Conservation (phyloP, 2,329 filamentous ascomycete genomes). For the Penicillium corylophilum region DNA sequence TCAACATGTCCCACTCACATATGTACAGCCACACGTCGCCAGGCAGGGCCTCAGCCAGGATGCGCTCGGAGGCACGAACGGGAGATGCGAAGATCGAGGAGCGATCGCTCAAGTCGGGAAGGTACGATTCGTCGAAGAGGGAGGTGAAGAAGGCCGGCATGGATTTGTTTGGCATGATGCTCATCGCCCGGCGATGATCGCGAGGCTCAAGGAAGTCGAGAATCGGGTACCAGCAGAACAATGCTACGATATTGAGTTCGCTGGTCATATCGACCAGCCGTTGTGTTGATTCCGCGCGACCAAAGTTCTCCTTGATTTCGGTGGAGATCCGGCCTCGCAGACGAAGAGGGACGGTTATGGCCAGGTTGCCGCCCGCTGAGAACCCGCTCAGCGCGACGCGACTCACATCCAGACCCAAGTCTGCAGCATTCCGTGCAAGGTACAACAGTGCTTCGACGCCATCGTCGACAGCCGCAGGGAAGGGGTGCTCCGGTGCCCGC, state of each 20-base stretch:
- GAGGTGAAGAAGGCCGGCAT: constrained; percentile 49
- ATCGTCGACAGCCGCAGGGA: constrained; percentile 64
- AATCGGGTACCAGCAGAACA: constrained; percentile 63
- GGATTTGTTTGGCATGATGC: constrained; percentile 51
- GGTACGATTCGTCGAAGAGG: constrained; percentile 51
- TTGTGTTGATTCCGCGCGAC: constrained; percentile 35
- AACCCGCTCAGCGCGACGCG: constrained; percentile 62
- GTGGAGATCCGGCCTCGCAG: constrained; percentile 45
- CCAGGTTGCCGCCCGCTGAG: constrained; percentile 63
- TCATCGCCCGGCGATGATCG: constrained; percentile 57
- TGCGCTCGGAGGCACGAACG: constrained; percentile 54
- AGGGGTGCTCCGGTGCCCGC: constrained; percentile 60
- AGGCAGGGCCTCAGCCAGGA: constrained; percentile 55
- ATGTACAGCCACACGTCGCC: constrained; percentile 62
- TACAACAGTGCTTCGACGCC: constrained; percentile 62
- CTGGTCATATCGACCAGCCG: constrained; percentile 36
- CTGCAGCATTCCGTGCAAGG: constrained; percentile 55
- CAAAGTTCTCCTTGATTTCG: constrained; percentile 25
- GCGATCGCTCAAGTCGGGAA: constrained; percentile 49
- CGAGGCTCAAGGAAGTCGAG: constrained; percentile 63
- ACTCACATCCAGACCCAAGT: constrained; percentile 57
- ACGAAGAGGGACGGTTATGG: constrained; percentile 60
- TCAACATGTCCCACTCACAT: constrained; percentile 67
- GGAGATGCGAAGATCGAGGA: constrained; percentile 60
- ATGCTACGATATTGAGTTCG: constrained; percentile 53